Base-by-base conservation (phyloP, 331 rosid species). In the Spiraea crenata region DNA sequence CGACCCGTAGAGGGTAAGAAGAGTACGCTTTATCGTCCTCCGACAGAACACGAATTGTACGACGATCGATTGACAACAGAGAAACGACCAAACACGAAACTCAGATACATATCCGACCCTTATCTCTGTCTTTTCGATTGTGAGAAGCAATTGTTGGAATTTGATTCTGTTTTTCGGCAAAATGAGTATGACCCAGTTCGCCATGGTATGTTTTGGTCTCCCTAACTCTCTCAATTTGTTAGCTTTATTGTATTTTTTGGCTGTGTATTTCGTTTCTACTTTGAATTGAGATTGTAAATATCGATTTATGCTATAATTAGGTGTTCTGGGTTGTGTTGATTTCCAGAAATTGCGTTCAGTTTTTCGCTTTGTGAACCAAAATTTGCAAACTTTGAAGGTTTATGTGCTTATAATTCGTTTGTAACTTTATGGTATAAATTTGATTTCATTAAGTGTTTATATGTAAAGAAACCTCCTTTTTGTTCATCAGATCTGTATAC, bases 161-260 rank as follows among this genome's bases (percentile, higher is more conserved):
- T 35, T n/a, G 45, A 17, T 51, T 34, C 25, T n/a, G 47, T 40
- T 12, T 7, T 20, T 42, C 59, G 59, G 48, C 70, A 69, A 54
- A 5, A 90, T 88, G 83, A 86, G 86, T 72, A 81, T 88, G 83
- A 84, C 93, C 81, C 90, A 92, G 79, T 92, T 92, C 88, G 92
- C 96, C 65, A 92, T 92, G 98, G 98, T 92, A 85, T 59, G 67
- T 66, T 72, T 67, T 59, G 55, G 67, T 64, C 13, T 31, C 46
- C 63, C 44, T 55, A 59, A 51, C 8, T 49, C 35, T 57, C 52
- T 35, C 37, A 48, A 52, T 68, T 58, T 25, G 51, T 57, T 42
- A 64, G 19, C 40, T 45, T 68, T 67, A 25, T 50, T 39, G 47
- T 50, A 15, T 54, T 35, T 39, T 11, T 45, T 7, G 31, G 16